Conservation (phyloP, 2,329 filamentous ascomycete species). For the Verticillium dahliae region DNA sequence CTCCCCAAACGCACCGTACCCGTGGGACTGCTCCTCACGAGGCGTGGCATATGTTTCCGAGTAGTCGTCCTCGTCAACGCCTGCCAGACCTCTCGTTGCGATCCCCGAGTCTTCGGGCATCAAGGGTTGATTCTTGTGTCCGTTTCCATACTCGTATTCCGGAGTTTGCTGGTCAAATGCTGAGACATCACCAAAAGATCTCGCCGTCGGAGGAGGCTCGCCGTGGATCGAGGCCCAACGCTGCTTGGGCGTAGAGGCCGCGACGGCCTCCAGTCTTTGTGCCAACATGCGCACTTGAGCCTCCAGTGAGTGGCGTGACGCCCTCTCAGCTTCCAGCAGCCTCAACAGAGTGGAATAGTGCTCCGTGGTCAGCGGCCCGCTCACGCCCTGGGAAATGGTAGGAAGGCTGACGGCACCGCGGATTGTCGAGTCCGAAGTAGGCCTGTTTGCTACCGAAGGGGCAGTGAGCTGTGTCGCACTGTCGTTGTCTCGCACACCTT, state of each 20-base stretch:
- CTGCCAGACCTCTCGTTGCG: slow-evolving; percentile 16
- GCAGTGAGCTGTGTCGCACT: slow-evolving; percentile 32
- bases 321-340: slow-evolving; percentile 51
- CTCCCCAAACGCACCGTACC: slow-evolving; percentile 30
- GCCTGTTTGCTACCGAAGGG: slow-evolving; percentile 21
- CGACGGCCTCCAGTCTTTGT: slow-evolving; percentile 41
- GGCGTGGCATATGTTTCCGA: slow-evolving; percentile 48
- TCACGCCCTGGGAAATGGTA: slow-evolving; percentile 24
- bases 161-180: slow-evolving; percentile 37
- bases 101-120: slow-evolving; percentile 26
- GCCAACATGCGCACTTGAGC: slow-evolving; percentile 47
- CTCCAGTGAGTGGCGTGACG: slow-evolving; percentile 49
- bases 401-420: slow-evolving; percentile 40
- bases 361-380: slow-evolving; percentile 30
- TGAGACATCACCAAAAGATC: slow-evolving; percentile 29
- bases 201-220: slow-evolving; percentile 25
- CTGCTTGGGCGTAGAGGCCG: slow-evolving; percentile 20
- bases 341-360: slow-evolving; percentile 43
- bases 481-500: neutral
- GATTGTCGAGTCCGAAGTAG: slow-evolving; percentile 39
- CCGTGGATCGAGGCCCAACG: slow-evolving; percentile 12
- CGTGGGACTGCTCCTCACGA: slow-evolving; percentile 31
- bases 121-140: slow-evolving; percentile 9
- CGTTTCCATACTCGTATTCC: slow-evolving; percentile 19
- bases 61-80: slow-evolving; percentile 32